Base-by-base conservation (phyloP, 2,329 filamentous ascomycete genomes). In the Beauveria medogensis region DNA sequence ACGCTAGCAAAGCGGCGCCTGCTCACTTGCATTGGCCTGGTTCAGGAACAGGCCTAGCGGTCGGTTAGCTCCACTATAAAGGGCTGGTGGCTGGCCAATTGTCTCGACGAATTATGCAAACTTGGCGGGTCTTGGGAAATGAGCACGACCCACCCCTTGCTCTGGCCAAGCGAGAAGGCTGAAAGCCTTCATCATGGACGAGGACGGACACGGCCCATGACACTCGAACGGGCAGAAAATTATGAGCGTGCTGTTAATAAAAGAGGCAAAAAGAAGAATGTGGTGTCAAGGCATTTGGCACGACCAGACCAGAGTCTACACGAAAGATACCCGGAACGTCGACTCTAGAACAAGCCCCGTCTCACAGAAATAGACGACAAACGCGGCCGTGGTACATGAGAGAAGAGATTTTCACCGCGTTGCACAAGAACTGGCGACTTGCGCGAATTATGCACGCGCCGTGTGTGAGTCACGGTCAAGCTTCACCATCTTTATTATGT, bases 11-110 rank as follows among this genome's bases (percentile, higher is more conserved):
- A n/a, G 24, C 24, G 40, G 18, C 3, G 22, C 55, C 40, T 30
- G 55, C 44, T 18, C 55, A 16, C 10, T 24, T 34, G 30, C 12
- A 34, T 34, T 34, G 30, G 40, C 14, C 24, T 44, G 48, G 55
- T n/a, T 46, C 56, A 59, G 56, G 56, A 59, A 59, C 56, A 59
- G 56, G 56, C 26, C 56, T 59, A 59, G 56, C 56, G 56, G 14
- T 12, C 22, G 40, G 47, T 37, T 37, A 40, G 48, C 26, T 20
- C 37, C 56, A 34, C 5, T 10, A 44, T 14, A 41, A 37, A 52
- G 48, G n/a, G 40, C 47, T 41, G 24, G 20, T 14, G n/a, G 18
- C 4, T 34, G 37, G 26, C 56, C 56, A 59, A 59, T 59, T 5
- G 22, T 9, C 9, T 6, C 0, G 2, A 10, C 5, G 24, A 4